Evolutionary conservation across 495 filamentous ascomycete genomes (phyloP).

Genomic region (Tuber aestivum): DNA sequence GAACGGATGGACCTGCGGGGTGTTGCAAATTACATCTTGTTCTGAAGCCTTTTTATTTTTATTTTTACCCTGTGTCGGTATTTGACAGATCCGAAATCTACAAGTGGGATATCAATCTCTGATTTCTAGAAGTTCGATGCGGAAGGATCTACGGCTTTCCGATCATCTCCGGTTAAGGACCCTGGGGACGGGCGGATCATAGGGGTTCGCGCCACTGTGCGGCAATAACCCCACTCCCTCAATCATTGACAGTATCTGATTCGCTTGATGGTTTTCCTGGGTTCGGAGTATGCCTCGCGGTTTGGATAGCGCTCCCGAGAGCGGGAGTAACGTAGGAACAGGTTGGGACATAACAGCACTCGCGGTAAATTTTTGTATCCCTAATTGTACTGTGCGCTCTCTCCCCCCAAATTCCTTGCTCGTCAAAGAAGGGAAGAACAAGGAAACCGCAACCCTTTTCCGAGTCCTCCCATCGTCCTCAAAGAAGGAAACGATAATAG

Average conservation of each 20-base stretch:
- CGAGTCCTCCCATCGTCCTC: conserved; percentile 9
- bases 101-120: conserved; percentile 10
- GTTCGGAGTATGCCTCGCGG: neutral
- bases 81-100: conserved; percentile 14
- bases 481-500: conserved; percentile 4
- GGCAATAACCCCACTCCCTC: neutral
- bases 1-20: neutral
- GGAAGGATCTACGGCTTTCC: neutral
- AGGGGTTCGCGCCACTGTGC: neutral
- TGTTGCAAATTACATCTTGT: neutral
- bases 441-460: neutral
- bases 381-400: conserved; percentile 8
- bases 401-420: conserved; percentile 21
- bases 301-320: conserved; percentile 10
- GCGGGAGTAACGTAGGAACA: conserved; percentile 6
- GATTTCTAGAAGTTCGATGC: conserved; percentile 21
- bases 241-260: conserved; percentile 12
- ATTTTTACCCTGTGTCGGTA: conserved; percentile 20
- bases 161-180: conserved; percentile 5
- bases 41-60: neutral
- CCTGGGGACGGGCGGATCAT: neutral
- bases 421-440: conserved; percentile 10
- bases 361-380: conserved; percentile 17
- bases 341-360: conserved; percentile 22
- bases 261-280: neutral